A percentile compares a stretch with the other conserved stretches of the same genome.
Evolutionary conservation across 768 basidiomycete genomes (phyloP).

Genomic region (Mycena albidolilacea): DNA sequence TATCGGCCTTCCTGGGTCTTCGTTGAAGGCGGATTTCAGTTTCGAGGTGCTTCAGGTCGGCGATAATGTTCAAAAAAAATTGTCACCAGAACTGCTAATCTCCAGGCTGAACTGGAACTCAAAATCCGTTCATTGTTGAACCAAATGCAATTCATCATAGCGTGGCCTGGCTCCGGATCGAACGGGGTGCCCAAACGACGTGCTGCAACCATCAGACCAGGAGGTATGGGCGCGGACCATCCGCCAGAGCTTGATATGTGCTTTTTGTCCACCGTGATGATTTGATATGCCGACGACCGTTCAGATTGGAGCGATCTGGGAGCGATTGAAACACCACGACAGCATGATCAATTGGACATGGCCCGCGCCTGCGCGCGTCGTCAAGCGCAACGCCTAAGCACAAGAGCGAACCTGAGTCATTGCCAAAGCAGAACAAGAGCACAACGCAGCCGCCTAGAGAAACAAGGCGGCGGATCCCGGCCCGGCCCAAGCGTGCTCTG

Average conservation of each 20-base stretch:
- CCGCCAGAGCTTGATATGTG: not conserved
- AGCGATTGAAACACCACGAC: not conserved
- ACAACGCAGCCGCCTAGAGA: not conserved
- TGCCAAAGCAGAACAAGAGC: slow-evolving; percentile 15
- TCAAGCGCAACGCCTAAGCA: not conserved
- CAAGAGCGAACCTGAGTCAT: not conserved
- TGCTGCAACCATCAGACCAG: too few species aligned
- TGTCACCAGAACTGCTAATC: too few species aligned
- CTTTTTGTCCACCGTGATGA: too few species aligned
- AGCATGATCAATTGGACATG: too few species aligned
- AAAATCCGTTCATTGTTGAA: not conserved
- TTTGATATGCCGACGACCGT: too few species aligned
- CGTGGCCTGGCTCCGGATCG: slow-evolving; percentile 1
- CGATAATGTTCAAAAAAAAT: too few species aligned
- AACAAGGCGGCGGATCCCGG: not conserved
- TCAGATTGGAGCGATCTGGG: too few species aligned
- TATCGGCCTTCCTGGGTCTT: not conserved
- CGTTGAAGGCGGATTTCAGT: not conserved
- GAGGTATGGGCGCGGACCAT: not conserved
- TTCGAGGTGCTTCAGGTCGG: too few species aligned
- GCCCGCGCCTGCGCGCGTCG: not conserved
- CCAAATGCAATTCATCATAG: not conserved
- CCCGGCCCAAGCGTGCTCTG: not conserved
- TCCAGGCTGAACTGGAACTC: too few species aligned
- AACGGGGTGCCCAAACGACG: not conserved